Percentiles rank a stretch among this genome's conserved stretches.
Conservation (phyloP, 2,329 filamentous ascomycete species). For the Botrytis hyacinthi region DNA sequence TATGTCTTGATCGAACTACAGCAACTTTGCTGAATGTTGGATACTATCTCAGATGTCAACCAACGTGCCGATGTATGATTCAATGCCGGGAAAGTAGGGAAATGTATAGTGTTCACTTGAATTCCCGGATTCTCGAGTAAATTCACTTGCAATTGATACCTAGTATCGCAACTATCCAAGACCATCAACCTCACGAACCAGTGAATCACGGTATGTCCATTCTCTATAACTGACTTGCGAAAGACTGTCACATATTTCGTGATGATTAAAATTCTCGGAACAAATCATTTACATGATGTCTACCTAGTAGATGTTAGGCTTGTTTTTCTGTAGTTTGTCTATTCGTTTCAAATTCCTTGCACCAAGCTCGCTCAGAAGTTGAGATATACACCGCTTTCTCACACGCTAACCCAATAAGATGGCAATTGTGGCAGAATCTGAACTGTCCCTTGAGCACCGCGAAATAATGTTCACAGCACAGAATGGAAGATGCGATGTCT, state of each 20-base stretch:
- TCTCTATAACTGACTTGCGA: not conserved
- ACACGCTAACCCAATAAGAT: not conserved
- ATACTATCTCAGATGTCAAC: not conserved
- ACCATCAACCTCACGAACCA: not conserved
- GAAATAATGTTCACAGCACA: slow-evolving; percentile 5
- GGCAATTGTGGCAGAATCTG: not conserved
- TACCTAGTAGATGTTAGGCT: not conserved
- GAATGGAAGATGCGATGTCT: slow-evolving; percentile 3
- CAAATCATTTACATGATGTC: not conserved
- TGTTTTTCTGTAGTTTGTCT: not conserved
- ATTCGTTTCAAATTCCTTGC: not conserved
- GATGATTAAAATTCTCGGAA: not conserved
- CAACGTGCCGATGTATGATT: too few species aligned
- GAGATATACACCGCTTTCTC: not conserved
- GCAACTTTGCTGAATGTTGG: not conserved
- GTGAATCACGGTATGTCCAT: not conserved
- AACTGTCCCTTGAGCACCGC: not conserved
- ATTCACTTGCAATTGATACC: not conserved
- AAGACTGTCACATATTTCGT: not conserved
- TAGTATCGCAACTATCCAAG: not conserved
- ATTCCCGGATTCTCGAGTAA: not conserved
- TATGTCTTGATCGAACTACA: not conserved
- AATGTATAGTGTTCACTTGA: not conserved
- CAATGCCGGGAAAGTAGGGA: not conserved
- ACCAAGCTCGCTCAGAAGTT: not conserved